Evolutionary conservation across 192 early-diverging fungal species (phyloP), one percentile per base, ranked within the genome.

Genomic region (Haplosporangium gracile): DNA sequence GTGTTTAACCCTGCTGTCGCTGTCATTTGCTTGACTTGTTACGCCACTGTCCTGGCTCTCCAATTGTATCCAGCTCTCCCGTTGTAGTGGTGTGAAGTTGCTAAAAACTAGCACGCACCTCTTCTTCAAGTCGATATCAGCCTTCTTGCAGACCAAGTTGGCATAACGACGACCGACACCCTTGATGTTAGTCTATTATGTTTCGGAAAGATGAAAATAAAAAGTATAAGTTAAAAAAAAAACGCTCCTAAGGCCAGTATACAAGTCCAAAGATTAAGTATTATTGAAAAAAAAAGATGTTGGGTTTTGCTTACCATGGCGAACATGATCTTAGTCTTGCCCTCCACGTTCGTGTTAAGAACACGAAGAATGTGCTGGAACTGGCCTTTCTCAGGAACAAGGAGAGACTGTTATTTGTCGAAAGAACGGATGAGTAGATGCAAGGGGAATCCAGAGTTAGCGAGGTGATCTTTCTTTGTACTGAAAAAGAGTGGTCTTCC

Each of bases 61-160:
- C 0, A 22, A 55, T 36, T 55, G 43, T 40, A n/a, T 38, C 42
- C 32, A 29, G 38, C 26, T 69, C 71, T 47, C 8, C 49, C 47
- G 26, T 47, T 29, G 49, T 36, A 42, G 49, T 36, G 42, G 69
- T 47, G 32, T 38, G 55, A 16, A n/a, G 43, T 22, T 39, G 51
- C 29, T 47, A 36, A 51, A 43, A n/a, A 47, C 29, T 40, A 16
- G 15, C 34, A 80, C 79, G 84, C 79, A 95, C 95, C 96, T 95
- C 95, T 99, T 99, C 92, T 84, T 94, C 82, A 98, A 90, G 91
- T 99, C 98, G 76, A 99, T 92, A 91, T 99, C 98, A 75, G 98
- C 98, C 95, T 99, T 99, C 96, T 99, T 99, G 94, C 96, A 97
- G 75, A 97, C 97, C 85, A 99, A 88, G 96, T 98, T 99, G 90